These are phyloP conservation scores for Malassezia nana DNA, from an alignment of 1,284 basidiomycete species.

Conservation along the genomic window DNA sequence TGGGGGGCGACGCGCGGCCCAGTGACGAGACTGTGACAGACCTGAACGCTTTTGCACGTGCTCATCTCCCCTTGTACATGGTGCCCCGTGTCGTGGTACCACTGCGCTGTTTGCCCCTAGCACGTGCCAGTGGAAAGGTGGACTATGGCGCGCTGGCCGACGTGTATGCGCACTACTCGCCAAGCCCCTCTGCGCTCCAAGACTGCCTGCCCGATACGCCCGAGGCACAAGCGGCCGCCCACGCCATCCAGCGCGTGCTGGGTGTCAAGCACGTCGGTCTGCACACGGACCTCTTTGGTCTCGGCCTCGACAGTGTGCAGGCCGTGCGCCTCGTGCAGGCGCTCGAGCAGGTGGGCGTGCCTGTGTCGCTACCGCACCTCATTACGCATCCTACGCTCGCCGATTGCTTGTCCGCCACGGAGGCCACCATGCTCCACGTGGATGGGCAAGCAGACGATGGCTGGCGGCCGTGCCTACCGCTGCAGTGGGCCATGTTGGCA, in stretches of 20 bases:
- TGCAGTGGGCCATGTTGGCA: constrained; percentile 33
- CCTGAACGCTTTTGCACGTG: constrained; percentile 19
- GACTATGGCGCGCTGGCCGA: constrained; percentile 23
- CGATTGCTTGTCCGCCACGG: constrained; percentile 18
- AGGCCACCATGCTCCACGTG: not conserved
- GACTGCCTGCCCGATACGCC: constrained; percentile 4
- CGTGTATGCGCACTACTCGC: constrained; percentile 15
- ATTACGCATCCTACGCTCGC: constrained; percentile 29
- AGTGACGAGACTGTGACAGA: constrained; percentile 10
- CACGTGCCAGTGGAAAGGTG: constrained; percentile 34
- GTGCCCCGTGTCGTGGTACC: constrained; percentile 32
- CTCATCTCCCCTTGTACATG: constrained; percentile 34
- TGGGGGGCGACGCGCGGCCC: constrained; percentile 4
- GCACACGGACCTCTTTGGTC: constrained; percentile 27
- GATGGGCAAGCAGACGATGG: not conserved
- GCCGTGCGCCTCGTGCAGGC: constrained; percentile 30
- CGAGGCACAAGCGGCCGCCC: constrained; percentile 17
- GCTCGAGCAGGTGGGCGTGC: constrained; percentile 21
- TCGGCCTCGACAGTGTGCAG: constrained; percentile 37
- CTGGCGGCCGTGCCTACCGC: constrained; percentile 27
- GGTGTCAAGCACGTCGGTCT: not conserved
- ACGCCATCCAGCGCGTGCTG: not conserved
- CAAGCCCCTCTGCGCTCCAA: not conserved
- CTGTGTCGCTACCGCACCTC: constrained; percentile 21
- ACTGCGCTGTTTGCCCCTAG: constrained; percentile 26